Evolutionary conservation across 768 basidiomycete species (phyloP).

Genomic region (Leccinum subgranulosum): DNA sequence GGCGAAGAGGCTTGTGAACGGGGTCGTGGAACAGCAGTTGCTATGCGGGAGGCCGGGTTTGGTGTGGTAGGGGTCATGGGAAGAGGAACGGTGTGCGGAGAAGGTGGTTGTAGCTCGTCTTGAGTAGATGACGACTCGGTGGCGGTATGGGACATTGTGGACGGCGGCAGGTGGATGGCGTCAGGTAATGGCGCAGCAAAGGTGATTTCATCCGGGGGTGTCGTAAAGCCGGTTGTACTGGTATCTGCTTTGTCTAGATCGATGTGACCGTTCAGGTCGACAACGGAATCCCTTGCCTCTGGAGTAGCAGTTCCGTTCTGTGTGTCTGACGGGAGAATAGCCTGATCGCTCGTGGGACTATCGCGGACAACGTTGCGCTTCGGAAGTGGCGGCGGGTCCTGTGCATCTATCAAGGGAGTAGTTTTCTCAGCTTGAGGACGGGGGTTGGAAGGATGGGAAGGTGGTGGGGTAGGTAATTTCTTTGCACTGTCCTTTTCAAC

Average conservation of each 20-base stretch:
- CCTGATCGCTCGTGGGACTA: constrained; percentile 11
- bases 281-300: constrained; percentile 4
- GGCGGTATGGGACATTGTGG: neutral
- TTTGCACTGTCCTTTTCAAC: constrained; percentile 30
- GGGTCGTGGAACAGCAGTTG: constrained; percentile 30
- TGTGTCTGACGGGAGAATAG: neutral
- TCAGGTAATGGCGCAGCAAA: constrained; percentile 15
- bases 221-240: constrained; percentile 13
- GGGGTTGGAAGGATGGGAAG: constrained; percentile 24
- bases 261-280: constrained; percentile 1
- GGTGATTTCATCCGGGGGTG: constrained; percentile 22
- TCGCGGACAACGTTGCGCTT: constrained; percentile 42
- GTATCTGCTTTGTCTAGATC: constrained; percentile 9
- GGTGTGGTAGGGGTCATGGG: constrained; percentile 24
- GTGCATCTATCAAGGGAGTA: constrained; percentile 5
- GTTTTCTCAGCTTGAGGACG: constrained; percentile 17
- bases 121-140: constrained; percentile 1
- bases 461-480: constrained; percentile 20
- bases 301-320: neutral
- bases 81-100: constrained; percentile 22
- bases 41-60: constrained; percentile 23
- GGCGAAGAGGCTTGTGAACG: constrained; percentile 30
- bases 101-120: constrained; percentile 10
- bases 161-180: neutral
- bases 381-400: constrained; percentile 48